Conservation (phyloP, 768 basidiomycete genomes). For the Naganishia antarctica region DNA sequence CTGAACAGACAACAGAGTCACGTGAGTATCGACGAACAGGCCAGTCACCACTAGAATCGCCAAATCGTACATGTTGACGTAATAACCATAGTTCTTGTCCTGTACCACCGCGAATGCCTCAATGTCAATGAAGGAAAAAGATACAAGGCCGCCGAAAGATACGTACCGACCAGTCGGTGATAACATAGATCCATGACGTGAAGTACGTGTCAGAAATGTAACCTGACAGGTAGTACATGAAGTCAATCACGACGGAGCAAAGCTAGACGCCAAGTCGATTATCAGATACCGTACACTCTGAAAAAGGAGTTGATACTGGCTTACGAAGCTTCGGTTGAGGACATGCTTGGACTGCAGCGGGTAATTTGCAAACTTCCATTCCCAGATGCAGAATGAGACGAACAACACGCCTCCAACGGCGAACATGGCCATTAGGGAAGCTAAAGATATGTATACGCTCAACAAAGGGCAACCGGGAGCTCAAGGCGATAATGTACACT, state of each 20-base stretch:
- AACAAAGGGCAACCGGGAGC: slow-evolving; percentile 13
- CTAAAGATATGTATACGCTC: slow-evolving; percentile 25
- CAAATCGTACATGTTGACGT: slow-evolving; percentile 8
- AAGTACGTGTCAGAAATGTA: slow-evolving; percentile 34
- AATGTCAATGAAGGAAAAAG: too few species aligned
- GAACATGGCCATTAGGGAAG: slow-evolving; percentile 53
- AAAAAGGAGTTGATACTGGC: slow-evolving; percentile 34
- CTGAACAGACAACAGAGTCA: background rate
- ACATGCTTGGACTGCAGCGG: slow-evolving; percentile 50
- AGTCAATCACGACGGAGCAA: slow-evolving; percentile 36
- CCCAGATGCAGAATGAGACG: slow-evolving; percentile 47
- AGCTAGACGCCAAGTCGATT: slow-evolving; percentile 35
- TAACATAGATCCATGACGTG: slow-evolving; percentile 43
- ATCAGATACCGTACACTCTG: background rate
- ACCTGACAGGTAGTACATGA: slow-evolving; percentile 38
- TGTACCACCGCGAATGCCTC: too few species aligned
- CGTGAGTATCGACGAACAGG: slow-evolving; percentile 4
- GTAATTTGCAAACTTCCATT: slow-evolving; percentile 46
- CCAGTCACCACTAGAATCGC: slow-evolving; percentile 11
- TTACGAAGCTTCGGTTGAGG: slow-evolving; percentile 49
- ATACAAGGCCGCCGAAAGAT: too few species aligned
- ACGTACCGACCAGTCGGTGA: slow-evolving; percentile 47
- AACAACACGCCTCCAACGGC: slow-evolving; percentile 54
- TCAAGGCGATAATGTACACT: background rate
- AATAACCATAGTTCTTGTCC: slow-evolving; percentile 34